phyloP scores from a whole-genome alignment of 495 filamentous ascomycete species.

The Pyronema domesticum region DNA sequence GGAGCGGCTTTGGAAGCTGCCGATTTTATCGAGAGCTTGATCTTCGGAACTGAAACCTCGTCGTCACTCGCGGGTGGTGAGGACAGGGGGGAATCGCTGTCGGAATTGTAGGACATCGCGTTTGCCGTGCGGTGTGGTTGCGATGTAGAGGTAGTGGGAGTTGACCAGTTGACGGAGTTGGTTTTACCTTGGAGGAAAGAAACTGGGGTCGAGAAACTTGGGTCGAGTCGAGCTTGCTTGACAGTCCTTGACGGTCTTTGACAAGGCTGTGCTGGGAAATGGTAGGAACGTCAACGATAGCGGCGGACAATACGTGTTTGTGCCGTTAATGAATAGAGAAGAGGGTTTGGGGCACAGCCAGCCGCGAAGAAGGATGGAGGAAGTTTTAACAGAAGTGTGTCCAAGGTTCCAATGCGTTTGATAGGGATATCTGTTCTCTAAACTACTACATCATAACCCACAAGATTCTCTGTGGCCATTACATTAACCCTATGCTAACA shows the following conservation, averaged over 20 bases:
- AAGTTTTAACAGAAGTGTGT: too few species aligned
- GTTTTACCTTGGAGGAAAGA: not conserved
- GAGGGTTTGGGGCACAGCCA: too few species aligned
- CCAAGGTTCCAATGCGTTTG: too few species aligned
- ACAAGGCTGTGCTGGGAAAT: not conserved
- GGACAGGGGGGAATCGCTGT: conserved; percentile 37
- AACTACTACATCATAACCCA: too few species aligned
- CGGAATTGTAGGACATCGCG: conserved; percentile 19
- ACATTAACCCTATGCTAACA: too few species aligned
- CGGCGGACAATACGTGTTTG: too few species aligned
- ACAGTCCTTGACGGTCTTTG: not conserved
- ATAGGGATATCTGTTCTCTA: too few species aligned
- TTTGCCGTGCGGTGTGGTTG: not conserved
- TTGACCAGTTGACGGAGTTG: not conserved
- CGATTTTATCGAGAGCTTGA: conserved; percentile 9
- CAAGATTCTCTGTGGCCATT: too few species aligned
- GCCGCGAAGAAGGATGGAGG: too few species aligned
- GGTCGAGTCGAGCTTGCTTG: not conserved
- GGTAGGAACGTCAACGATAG: too few species aligned
- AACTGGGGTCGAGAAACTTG: not conserved
- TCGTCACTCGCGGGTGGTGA: conserved; percentile 41
- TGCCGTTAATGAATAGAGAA: too few species aligned
- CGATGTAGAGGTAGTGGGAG: not conserved
- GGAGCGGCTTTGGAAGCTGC: conserved; percentile 21
- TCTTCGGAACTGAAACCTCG: conserved; percentile 29